phyloP scores from a whole-genome alignment of 306 rosid genomes.

The Acmispon strigosus region DNA sequence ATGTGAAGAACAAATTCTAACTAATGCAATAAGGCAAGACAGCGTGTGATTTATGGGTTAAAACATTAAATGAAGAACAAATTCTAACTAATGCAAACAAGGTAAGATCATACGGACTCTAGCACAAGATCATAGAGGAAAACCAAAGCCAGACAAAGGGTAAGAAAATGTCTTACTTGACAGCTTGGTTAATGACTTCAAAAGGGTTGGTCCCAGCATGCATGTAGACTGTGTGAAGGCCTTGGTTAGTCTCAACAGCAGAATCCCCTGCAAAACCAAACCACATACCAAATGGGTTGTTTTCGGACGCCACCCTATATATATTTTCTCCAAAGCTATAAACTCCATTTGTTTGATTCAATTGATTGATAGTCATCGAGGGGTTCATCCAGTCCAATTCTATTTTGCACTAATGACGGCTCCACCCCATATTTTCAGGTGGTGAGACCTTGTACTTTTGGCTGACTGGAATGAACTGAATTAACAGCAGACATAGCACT shows the following conservation, averaged over 20 bases:
- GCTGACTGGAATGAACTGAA: slow-evolving; percentile 39
- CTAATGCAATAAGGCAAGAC: no score
- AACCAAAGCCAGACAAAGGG: background rate
- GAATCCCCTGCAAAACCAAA: slow-evolving; percentile 88
- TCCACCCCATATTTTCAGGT: slow-evolving; percentile 40
- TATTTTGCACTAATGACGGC: slow-evolving; percentile 37
- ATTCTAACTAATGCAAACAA: background rate
- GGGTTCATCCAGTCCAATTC: slow-evolving; percentile 44
- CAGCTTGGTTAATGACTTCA: slow-evolving; percentile 82
- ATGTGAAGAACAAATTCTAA: background rate
- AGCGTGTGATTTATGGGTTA: no score
- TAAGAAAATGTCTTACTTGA: slow-evolving; percentile 50
- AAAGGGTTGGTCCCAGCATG: slow-evolving; percentile 96
- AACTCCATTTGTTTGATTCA: slow-evolving; percentile 51
- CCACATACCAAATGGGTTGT: slow-evolving; percentile 51
- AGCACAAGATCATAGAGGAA: background rate
- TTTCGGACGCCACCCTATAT: slow-evolving; percentile 37
- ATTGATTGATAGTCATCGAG: slow-evolving; percentile 31
- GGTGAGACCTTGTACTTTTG: slow-evolving; percentile 28
- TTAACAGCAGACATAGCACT: slow-evolving; percentile 32
- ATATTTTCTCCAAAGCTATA: slow-evolving; percentile 45
- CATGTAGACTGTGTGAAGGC: slow-evolving; percentile 73
- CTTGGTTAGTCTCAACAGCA: slow-evolving; percentile 78
- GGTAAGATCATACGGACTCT: background rate
- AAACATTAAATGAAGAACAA: no score